phyloP scores from a whole-genome alignment of 179 eudicot species.

The Kewa caespitosa region DNA sequence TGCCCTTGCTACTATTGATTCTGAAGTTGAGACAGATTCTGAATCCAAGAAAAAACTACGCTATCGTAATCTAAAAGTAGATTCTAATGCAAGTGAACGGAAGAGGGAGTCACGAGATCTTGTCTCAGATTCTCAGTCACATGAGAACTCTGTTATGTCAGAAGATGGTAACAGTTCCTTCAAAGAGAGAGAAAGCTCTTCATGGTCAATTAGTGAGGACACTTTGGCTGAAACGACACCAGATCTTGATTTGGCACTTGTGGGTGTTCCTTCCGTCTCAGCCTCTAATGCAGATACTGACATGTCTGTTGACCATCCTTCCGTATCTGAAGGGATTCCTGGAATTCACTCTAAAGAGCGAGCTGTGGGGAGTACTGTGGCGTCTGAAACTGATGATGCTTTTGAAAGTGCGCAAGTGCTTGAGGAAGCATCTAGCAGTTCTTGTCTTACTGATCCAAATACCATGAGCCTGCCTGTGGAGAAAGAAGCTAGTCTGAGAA shows the following conservation, averaged over 20 bases:
- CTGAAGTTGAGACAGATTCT: slow-evolving; percentile 76
- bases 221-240: slow-evolving; percentile 39
- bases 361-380: not conserved
- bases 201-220: slow-evolving; percentile 49
- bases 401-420: slow-evolving; percentile 18
- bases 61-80: slow-evolving; percentile 29
- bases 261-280: slow-evolving; percentile 25
- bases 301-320: slow-evolving; percentile 27
- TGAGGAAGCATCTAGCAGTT: slow-evolving; percentile 34
- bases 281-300: slow-evolving; percentile 30
- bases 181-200: slow-evolving; percentile 42
- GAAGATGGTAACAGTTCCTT: slow-evolving; percentile 50
- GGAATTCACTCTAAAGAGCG: slow-evolving; percentile 28
- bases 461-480: slow-evolving; percentile 22
- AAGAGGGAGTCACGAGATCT: slow-evolving; percentile 29
- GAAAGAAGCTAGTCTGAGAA: slow-evolving; percentile 26
- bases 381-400: slow-evolving; percentile 9
- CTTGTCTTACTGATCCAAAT: slow-evolving; percentile 26
- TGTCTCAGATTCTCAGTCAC: slow-evolving; percentile 57
- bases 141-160: slow-evolving; percentile 55
- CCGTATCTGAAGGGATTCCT: slow-evolving; percentile 28
- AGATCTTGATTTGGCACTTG: slow-evolving; percentile 30
- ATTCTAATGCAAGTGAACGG: slow-evolving; percentile 60
- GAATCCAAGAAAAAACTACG: slow-evolving; percentile 42
- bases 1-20: slow-evolving; percentile 80